phyloP scores from a whole-genome alignment of 805 yeast genomes.

The Teunomyces tritomae region DNA sequence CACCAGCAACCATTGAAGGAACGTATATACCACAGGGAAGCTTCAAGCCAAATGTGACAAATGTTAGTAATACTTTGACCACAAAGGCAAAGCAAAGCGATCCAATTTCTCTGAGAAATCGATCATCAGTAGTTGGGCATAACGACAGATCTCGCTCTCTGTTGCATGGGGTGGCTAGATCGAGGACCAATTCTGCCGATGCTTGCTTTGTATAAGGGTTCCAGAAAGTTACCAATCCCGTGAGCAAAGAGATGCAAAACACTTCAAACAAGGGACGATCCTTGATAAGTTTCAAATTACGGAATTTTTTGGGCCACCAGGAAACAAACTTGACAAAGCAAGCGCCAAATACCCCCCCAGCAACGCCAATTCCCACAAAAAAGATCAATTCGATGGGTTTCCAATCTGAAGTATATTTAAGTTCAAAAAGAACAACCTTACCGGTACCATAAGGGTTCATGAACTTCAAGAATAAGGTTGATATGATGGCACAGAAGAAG shows the following conservation, averaged over 20 bases:
- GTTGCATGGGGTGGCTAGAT: constrained; percentile 52
- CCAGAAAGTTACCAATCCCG: constrained; percentile 47
- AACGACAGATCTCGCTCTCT: constrained; percentile 22
- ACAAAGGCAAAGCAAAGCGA: constrained; percentile 41
- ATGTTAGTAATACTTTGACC: constrained; percentile 45
- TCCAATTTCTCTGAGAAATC: constrained; percentile 29
- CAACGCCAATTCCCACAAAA: constrained; percentile 47
- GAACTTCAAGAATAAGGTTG: constrained; percentile 50
- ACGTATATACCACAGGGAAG: constrained; percentile 62
- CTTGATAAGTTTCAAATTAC: constrained; percentile 30
- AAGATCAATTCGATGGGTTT: constrained; percentile 44
- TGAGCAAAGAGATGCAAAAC: constrained; percentile 39
- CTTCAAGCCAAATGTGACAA: constrained; percentile 55
- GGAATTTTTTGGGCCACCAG: constrained; percentile 45
- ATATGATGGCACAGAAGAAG: constrained; percentile 54
- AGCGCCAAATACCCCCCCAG: constrained; percentile 57
- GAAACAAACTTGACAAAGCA: constrained; percentile 43
- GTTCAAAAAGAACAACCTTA: constrained; percentile 53
- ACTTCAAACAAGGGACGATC: constrained; percentile 46
- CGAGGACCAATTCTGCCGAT: constrained; percentile 46
- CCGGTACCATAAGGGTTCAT: constrained; percentile 61
- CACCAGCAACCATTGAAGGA: constrained; percentile 64
- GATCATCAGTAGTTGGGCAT: constrained; percentile 25
- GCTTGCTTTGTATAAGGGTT: constrained; percentile 50
- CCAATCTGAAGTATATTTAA: constrained; percentile 52